phyloP scores from a whole-genome alignment of 2,329 filamentous ascomycete species.

The Metarhizium album region DNA sequence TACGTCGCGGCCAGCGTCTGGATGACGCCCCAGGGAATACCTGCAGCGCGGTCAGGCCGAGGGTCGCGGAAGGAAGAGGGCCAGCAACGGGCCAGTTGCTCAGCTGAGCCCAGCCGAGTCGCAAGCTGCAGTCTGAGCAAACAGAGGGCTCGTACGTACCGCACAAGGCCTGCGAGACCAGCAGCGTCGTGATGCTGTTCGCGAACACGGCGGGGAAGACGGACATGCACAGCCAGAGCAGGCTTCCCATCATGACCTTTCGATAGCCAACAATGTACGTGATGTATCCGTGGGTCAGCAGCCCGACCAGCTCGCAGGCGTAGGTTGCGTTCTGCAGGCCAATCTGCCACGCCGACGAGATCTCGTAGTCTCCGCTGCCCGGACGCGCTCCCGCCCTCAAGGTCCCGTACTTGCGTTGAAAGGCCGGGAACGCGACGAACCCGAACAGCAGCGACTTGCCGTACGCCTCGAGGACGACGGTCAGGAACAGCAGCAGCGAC shows the following conservation, averaged over 20 bases:
- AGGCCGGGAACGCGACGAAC: conserved; percentile 14
- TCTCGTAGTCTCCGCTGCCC: conserved; percentile 21
- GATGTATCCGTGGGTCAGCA: conserved; percentile 29
- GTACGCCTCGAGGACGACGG: conserved; percentile 16
- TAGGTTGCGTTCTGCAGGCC: conserved; percentile 14
- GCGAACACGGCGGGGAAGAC: conserved; percentile 30
- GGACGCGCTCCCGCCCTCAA: not conserved
- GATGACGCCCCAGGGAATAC: conserved; percentile 24
- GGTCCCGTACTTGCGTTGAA: conserved; percentile 18
- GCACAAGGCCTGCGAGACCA: conserved; percentile 24
- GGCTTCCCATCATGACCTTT: conserved; percentile 26
- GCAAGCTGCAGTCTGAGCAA: no score
- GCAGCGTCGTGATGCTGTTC: conserved; percentile 18
- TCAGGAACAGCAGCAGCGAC: conserved; percentile 15
- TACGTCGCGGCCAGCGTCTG: conserved; percentile 29
- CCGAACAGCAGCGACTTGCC: conserved; percentile 13
- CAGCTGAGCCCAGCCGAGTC: no score
- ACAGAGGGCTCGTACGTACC: conserved; percentile 10
- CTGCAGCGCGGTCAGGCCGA: not conserved
- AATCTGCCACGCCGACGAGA: conserved; percentile 18
- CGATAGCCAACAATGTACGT: conserved; percentile 26
- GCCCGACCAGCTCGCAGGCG: conserved; percentile 21
- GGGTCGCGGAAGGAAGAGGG: not conserved
- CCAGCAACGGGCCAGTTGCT: no score
- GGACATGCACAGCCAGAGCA: conserved; percentile 23